A percentile compares a stretch with the other conserved stretches of the same genome.
Conservation (phyloP, 208 protist species). For the Jaenimonas drosophilae region DNA sequence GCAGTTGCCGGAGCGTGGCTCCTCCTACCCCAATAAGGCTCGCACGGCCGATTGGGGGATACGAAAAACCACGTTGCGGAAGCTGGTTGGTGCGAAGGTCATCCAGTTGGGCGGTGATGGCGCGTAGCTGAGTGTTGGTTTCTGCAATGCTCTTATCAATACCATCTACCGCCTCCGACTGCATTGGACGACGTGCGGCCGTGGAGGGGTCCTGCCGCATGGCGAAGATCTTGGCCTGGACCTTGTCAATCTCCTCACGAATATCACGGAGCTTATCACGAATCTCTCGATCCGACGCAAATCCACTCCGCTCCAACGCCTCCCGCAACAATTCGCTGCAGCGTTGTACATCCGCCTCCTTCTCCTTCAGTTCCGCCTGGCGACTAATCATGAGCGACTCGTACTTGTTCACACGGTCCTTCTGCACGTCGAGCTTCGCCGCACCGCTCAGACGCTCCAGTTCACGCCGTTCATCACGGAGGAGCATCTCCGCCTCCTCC, state of each 20-base stretch:
- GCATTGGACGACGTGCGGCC: not conserved
- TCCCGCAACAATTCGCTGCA: too few relatives aligned
- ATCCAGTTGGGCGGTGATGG: constrained; percentile 8
- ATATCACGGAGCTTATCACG: not conserved
- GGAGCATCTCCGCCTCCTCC: constrained; percentile 4
- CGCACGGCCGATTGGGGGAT: constrained; percentile 9
- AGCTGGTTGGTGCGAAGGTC: constrained; percentile 10
- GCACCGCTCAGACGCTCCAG: not conserved
- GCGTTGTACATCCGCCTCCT: too few relatives aligned
- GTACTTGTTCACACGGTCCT: too few relatives aligned
- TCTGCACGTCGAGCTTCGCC: not conserved
- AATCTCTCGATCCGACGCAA: too few relatives aligned
- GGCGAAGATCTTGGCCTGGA: constrained; percentile 7
- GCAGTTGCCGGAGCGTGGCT: constrained; percentile 43
- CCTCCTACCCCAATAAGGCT: constrained; percentile 28
- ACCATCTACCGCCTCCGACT: constrained; percentile 5
- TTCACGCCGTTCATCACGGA: constrained; percentile 4
- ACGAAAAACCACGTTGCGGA: constrained; percentile 17
- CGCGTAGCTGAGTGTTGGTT: constrained; percentile 1
- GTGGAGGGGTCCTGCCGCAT: constrained; percentile 3
- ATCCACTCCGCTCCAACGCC: too few relatives aligned
- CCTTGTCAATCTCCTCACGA: constrained; percentile 1
- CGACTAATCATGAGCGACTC: too few relatives aligned
- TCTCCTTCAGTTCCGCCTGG: too few relatives aligned
- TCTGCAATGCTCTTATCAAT: constrained; percentile 1